phyloP scores from a whole-genome alignment of 2,329 filamentous ascomycete genomes.

The Pyricularia pennisetigena region DNA sequence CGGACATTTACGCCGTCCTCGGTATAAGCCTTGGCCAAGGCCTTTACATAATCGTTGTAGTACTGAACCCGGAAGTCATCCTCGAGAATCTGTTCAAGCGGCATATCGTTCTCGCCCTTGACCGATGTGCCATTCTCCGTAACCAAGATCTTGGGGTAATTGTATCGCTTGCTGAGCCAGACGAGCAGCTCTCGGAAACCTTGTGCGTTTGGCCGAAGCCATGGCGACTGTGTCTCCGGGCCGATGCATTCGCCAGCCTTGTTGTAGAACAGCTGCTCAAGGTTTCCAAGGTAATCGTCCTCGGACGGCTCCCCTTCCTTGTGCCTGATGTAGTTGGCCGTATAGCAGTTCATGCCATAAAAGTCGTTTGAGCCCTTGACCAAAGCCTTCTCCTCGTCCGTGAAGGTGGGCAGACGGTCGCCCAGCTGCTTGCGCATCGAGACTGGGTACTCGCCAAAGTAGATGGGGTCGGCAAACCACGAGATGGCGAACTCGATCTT shows the following conservation, averaged over 20 bases:
- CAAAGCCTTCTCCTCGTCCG: conserved; percentile 59
- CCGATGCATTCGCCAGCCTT: conserved; percentile 68
- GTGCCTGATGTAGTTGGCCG: conserved; percentile 77
- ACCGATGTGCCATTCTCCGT: conserved; percentile 84
- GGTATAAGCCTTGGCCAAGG: conserved; percentile 62
- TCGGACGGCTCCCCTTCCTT: conserved; percentile 47
- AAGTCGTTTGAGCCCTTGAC: conserved; percentile 85
- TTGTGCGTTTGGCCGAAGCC: conserved; percentile 66
- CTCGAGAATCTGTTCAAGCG: conserved; percentile 59
- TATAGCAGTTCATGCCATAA: conserved; percentile 94
- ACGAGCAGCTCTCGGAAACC: conserved; percentile 70
- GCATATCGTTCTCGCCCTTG: conserved; percentile 71
- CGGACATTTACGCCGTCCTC: conserved; percentile 68
- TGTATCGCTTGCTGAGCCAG: conserved; percentile 72
- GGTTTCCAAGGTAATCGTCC: conserved; percentile 65
- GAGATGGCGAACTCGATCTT: conserved; percentile 82
- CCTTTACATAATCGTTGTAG: conserved; percentile 66
- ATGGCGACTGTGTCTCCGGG: conserved; percentile 70
- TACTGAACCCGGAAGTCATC: conserved; percentile 78
- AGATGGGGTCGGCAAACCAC: conserved; percentile 85
- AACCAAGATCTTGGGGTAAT: conserved; percentile 69
- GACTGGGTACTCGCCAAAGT: conserved; percentile 73
- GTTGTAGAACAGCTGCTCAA: conserved; percentile 62
- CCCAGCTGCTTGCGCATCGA: conserved; percentile 78
- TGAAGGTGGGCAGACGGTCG: conserved; percentile 65